These are phyloP conservation scores for Papiliotrema terrestris DNA, from an alignment of 1,284 basidiomycete genomes.

Conservation along the genomic window DNA sequence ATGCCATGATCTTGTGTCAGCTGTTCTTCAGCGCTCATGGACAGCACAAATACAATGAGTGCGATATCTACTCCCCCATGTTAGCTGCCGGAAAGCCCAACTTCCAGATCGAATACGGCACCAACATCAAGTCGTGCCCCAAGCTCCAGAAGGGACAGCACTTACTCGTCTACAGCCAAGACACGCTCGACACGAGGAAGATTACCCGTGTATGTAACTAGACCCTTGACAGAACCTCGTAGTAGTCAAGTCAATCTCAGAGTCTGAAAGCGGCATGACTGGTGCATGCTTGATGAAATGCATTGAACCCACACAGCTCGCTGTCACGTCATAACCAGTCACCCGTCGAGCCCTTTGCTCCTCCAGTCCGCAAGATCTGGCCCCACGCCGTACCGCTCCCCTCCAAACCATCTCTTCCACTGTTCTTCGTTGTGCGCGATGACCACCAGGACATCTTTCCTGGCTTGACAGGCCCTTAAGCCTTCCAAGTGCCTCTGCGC, in stretches of 20 bases:
- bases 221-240: too few species aligned
- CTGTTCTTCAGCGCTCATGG: background rate
- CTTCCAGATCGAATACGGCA: constrained; percentile 31
- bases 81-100: constrained; percentile 29
- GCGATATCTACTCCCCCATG: constrained; percentile 23
- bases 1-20: background rate
- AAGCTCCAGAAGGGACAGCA: constrained; percentile 7
- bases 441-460: background rate
- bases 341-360: background rate
- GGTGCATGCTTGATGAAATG: too few species aligned
- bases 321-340: too few species aligned
- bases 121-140: constrained; percentile 12
- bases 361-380: background rate
- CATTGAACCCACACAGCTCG: too few species aligned
- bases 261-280: too few species aligned
- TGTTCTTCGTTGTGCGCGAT: background rate
- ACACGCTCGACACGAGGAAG: constrained; percentile 11
- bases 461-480: background rate
- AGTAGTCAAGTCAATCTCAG: too few species aligned
- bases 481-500: background rate
- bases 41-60: constrained; percentile 25
- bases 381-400: background rate
- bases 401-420: background rate
- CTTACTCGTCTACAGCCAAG: constrained; percentile 16
- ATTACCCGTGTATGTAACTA: constrained; percentile 14